Base-by-base conservation (phyloP, 345 rosid genomes). In the Psidium guajava region DNA sequence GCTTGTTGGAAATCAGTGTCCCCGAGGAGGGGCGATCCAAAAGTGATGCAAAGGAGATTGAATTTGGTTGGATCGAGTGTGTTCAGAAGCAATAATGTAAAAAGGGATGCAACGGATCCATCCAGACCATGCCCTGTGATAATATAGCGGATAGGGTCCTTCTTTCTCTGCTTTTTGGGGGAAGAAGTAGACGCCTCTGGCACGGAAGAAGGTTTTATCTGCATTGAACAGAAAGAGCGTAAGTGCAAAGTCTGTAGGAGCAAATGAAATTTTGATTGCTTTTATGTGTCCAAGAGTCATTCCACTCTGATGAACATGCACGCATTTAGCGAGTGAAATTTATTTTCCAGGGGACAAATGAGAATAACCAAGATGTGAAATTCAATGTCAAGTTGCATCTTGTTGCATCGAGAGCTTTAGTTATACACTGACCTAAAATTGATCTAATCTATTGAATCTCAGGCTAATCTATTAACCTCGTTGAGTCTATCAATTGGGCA, bases 51-150 rank as follows among this genome's bases (percentile, higher is more conserved):
- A 54, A 8, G 57, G 20, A 56, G 91, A 82, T 82, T 91, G 24
- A 13, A 27, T 9, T 64, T 61, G 2, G 85, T 83, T 59, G 5
- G 83, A 11, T 89, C 36, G 69, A 93, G 84, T 28, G 32, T 84
- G 53, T 93, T 91, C 6, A 94, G 90, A 87, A 96, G 88, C 94
- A 89, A 91, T 51, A 95, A 83, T 13, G 96, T 92, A 73, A 92
- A 93, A 74, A 96, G 95, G 80, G 93, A 91, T 40, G 98, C 99
- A 42, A 95, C 81, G 0, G 93, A 91, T 85, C 96, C 99, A 87
- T 94, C 95, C 32, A 94, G 85, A 22, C 87, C 85, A 56, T 88
- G 87, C 55, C 98, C 99, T 1, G 95, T 88, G 32, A 95, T 83
- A 81, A 96, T 90, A 54, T 58, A 83, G 21, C 21, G 21, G 55